Conservation (phyloP, 192 early-diverging fungal genomes). For the Backusella tuberculispora region DNA sequence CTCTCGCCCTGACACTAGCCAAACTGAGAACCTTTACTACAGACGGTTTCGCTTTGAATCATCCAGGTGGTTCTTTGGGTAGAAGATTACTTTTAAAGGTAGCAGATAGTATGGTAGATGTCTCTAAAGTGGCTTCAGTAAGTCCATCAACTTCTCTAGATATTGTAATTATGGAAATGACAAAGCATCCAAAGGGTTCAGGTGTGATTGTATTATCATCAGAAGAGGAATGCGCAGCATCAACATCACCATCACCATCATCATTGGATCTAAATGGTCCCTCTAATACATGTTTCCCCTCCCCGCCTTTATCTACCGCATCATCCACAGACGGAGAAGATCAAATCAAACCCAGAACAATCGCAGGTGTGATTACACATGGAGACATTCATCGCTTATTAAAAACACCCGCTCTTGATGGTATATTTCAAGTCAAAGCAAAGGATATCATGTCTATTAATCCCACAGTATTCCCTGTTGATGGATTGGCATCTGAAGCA, state of each 20-base stretch:
- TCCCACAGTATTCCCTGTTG: constrained; percentile 31
- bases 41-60: constrained; percentile 49
- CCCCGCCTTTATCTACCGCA: constrained; percentile 24
- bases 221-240: not conserved
- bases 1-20: constrained; percentile 44
- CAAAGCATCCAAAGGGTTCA: constrained; percentile 34
- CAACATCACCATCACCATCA: not conserved
- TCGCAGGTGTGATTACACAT: constrained; percentile 45
- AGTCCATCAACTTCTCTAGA: constrained; percentile 33
- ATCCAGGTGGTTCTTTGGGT: constrained; percentile 51
- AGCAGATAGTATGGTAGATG: constrained; percentile 38
- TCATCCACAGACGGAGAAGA: not conserved
- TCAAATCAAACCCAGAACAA: constrained; percentile 2
- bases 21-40: constrained; percentile 41
- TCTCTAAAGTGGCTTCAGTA: constrained; percentile 30
- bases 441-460: constrained; percentile 38
- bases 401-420: constrained; percentile 25
- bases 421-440: constrained; percentile 41
- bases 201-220: constrained; percentile 39
- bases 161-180: constrained; percentile 44
- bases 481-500: constrained; percentile 41
- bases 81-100: constrained; percentile 42
- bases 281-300: constrained; percentile 18
- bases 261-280: not conserved
- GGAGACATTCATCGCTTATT: constrained; percentile 45